Base-by-base conservation (phyloP, 305 asterid genomes). In the Fraxinus velutina region DNA sequence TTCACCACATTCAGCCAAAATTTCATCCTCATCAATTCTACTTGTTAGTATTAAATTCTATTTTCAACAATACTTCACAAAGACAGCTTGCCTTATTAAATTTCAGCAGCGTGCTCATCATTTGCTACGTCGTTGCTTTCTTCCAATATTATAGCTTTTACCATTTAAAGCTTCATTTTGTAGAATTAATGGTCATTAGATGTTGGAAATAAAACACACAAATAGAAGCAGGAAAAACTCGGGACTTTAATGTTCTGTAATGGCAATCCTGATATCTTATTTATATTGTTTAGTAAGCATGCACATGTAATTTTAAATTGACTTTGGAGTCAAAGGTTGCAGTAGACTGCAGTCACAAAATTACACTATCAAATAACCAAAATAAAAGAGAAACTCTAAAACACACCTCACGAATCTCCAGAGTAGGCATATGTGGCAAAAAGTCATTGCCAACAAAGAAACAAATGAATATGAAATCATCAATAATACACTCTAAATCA, bases 361-460 rank as follows among this genome's bases (percentile, higher is more conserved):
- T 24, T 75, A 62, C 22, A 50, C 42, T 6, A 70, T 72, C 71
- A 81, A 79, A 81, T 32, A 82, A 75, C 60, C 60, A 79, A 32
- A 22, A 37, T 71, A 50, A 29, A 27, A 71, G 79, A 83, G 22
- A 60, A 75, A 52, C 79, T 73, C 21, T 9, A 75, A 57, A 80
- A 87, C 96, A 86, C 72, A 94, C 99, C 99, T 96, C 99, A 32
- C 98, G 99, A 84, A 96, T 96, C 95, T 96, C 99, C 57, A 96
- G 97, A 30, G 99, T 96, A 68, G 99, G 99, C 99, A 96, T 94
- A 88, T 96, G 99, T n/a, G 99, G 99, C 90, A 96, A 85, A 84
- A 96, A 96, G 87, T 96, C 99, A 83, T 96, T 96, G 83, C 99
- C 99, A 30, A 96, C 98, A 70, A 96, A 96, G 92, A 96, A 96